Base-by-base conservation (phyloP, 2,329 filamentous ascomycete genomes). In the Exophiala lecanii-corni region DNA sequence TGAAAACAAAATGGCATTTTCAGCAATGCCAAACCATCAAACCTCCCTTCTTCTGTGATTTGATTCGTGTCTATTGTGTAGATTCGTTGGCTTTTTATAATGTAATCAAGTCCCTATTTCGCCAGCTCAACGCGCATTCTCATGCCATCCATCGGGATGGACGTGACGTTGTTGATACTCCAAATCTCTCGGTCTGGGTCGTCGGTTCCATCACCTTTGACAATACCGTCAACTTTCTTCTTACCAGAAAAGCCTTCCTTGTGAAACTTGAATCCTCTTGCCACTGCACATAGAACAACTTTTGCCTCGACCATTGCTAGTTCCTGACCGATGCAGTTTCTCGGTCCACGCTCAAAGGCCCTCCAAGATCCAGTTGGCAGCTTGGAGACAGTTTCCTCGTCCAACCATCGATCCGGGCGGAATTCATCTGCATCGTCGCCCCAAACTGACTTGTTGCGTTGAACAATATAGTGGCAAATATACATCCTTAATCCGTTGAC, bases 311-410 rank as follows among this genome's bases (percentile, higher is more conserved):
- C 59, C 57, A 71, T 67, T 1, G 71, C 76, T 33, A 79, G 62
- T 47, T 74, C 71, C 55, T 78, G 73, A 2, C 75, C 76, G n/a
- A 79, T 68, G 53, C 77, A 82, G 38, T 72, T 73, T 9, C 77
- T 59, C 2, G 69, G 65, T 0, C 77, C 77, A 39, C 70, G 65
- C 51, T 75, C 74, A 57, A 81, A 81, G 0, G 72, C 66, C 6
- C 75, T 66, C 66, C 67, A 81, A 0, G 73, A 72, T 38, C 69
- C 68, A 31, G 69, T 65, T 32, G 58, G 47, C 25, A 64, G 55
- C 2, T 18, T 25, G 6, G 47, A 35, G 23, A 53, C 40, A 25
- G 51, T 47, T 10, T 48, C 34, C n/a, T 47, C 42, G 15, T 54
- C 51, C 9, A 77, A 55, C 71, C 72, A 78, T 2, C 74, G 60